Base-by-base conservation (phyloP, 257 asterid genomes). In the Henckelia pumila region DNA sequence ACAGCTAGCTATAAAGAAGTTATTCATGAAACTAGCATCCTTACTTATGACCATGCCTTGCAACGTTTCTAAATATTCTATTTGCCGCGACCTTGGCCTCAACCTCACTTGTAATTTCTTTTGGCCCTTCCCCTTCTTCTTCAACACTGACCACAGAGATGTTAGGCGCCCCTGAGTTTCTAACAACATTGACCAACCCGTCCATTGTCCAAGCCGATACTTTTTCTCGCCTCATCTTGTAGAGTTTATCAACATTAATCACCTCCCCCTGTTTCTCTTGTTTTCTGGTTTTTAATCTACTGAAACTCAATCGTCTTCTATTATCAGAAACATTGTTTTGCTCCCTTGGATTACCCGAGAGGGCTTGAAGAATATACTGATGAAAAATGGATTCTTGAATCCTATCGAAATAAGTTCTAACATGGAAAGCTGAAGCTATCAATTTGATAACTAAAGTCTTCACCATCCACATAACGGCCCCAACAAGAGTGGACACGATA, bases 371-470 rank as follows among this genome's bases (percentile, higher is more conserved):
- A 16, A 90, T 82, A 20, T 86, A 88, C 80, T 90, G 92, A 80
- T 90, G 94, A 59, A 84, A 90, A 7, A 90, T 77, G 5, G 97
- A 80, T 32, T 85, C 97, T 66, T 84, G 97, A 68, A 90, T 90
- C 37, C 88, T 81, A 22, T 86, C 97, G 16, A 88, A 90, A 82
- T 61, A 90, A 10, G 95, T 75, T 16, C 81, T 79, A 5, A 86
- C 95, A 30, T 90, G 95, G 68, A 78, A 90, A 40, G 78, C 55
- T 0, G 97, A 77, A 67, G 97, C 97, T 16, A 84, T 76, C 4
- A 80, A 8, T 70, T 90, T 90, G 7, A 90, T 76, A 2, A 83
- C 23, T 3, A 88, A 64, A 2, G 94, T 88, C 81, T 90, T 90
- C 37, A 81, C 73, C 85, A 75, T 78, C 97, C 97, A 90, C 73